Percentiles rank a stretch among this genome's conserved stretches.
phyloP scores from a whole-genome alignment of 1,284 basidiomycete genomes.

The Prillingera fragicola region DNA sequence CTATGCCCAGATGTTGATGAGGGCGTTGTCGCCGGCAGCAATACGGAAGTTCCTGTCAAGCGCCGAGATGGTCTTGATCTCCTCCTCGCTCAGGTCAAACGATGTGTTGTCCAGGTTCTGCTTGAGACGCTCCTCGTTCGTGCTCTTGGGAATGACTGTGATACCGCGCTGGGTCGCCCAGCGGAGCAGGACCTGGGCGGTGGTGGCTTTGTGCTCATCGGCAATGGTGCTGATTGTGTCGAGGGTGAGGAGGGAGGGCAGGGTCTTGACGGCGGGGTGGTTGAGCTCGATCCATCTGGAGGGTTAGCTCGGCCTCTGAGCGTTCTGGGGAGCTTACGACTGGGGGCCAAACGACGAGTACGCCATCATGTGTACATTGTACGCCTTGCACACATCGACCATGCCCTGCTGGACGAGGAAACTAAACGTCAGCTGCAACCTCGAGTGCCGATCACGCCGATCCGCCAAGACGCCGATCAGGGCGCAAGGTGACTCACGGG shows the following conservation, averaged over 20 bases:
- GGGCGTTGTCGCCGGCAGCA: slow-evolving; percentile 61
- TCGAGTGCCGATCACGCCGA: no score
- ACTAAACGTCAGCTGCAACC: neutral
- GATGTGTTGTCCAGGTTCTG: neutral
- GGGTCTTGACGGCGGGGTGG: slow-evolving; percentile 28
- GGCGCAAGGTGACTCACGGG: slow-evolving; percentile 50
- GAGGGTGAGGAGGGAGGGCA: slow-evolving; percentile 13
- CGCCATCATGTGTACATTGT: slow-evolving; percentile 65
- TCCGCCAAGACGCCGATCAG: no score
- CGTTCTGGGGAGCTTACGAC: no score
- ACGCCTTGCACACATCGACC: slow-evolving; percentile 55
- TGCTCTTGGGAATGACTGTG: slow-evolving; percentile 63
- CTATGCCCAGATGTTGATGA: slow-evolving; percentile 63
- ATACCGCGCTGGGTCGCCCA: slow-evolving; percentile 72
- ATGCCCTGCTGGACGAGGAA: slow-evolving; percentile 63
- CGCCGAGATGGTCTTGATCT: slow-evolving; percentile 57
- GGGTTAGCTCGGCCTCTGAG: no score
- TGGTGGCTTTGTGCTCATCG: no score
- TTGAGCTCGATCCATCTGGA: slow-evolving; percentile 53
- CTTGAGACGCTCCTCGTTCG: no score
- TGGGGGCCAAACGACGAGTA: slow-evolving; percentile 73
- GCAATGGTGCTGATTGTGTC: no score
- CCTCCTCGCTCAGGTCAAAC: neutral
- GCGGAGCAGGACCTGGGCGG: slow-evolving; percentile 63
- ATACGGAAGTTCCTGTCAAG: slow-evolving; percentile 64